Evolutionary conservation across 345 rosid genomes (phyloP), one percentile per base, ranked within the genome.

Genomic region (Citrus unshiu): DNA sequence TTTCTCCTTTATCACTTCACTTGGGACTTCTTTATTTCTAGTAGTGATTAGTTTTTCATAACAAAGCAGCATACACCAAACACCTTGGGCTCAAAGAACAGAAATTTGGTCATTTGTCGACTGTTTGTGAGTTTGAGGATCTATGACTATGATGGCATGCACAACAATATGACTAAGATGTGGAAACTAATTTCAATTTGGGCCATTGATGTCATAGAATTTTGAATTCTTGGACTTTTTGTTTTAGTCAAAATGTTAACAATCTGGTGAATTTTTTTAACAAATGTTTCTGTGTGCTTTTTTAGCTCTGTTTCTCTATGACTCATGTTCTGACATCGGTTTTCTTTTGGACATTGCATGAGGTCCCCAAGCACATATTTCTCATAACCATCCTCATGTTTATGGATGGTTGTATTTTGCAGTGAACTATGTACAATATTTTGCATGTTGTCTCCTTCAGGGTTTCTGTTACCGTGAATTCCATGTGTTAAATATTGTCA

Each of bases 391-490:
- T 39, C 68, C 25, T 27, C 10, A 27, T 25, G 13, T 37, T 30
- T 29, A 43, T 40, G 46, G 43, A 37, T 54, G 68, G 73, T 58
- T 30, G 35, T 70, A 30, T 39, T 59, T 70, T 78, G 18, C 37
- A 10, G n/a, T 65, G 66, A 39, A 59, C 49, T 12, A 27, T 18
- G 29, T 67, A 30, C 35, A 74, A 70, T 61, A 57, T 29, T 21
- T 25, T n/a, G 9, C 10, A n/a, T 66, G 24, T 65, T 77, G 24
- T 61, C 9, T 81, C 27, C 62, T 69, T 83, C 24, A 21, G 59
- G 65, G 43, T 13, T 30, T 54, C 27, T 60, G 18, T 19, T 32
- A 46, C 34, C 67, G 10, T 21, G 10, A 40, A 24, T 13, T 43
- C 8, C 57, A 0, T 69, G 9, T 19, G 40, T 63, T 39, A 24